Percentiles rank a stretch among this genome's conserved stretches.
These are phyloP conservation scores for Kwoniella botswanensis DNA, from an alignment of 768 basidiomycete genomes.

Conservation along the genomic window DNA sequence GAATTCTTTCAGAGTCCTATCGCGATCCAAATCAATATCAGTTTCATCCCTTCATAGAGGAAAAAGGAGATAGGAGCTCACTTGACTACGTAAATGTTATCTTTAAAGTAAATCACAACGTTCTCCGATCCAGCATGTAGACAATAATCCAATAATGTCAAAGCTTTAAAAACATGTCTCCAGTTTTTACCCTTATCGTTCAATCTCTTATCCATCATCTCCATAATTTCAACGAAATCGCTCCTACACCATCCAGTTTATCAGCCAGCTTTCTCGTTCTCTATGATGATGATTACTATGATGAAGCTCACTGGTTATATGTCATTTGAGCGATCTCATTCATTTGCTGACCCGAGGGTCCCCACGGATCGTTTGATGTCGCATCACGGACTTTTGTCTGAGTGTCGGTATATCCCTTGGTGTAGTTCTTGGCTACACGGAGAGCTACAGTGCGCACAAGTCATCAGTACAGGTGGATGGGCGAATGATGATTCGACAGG, in stretches of 20 bases:
- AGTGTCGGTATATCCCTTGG: conserved; percentile 79
- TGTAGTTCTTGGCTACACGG: conserved; percentile 92
- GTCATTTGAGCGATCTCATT: conserved; percentile 97
- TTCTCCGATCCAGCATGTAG: conserved; percentile 97
- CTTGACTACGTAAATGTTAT: conserved; percentile 97
- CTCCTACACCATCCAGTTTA: conserved; percentile 62
- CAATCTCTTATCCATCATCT: conserved; percentile 97
- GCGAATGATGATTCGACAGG: neutral
- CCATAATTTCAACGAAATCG: conserved; percentile 99
- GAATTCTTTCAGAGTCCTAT: conserved; percentile 89
- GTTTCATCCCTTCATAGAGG: neutral
- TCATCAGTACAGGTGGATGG: conserved; percentile 9
- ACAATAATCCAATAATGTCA: conserved; percentile 93
- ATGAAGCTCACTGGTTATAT: conserved; percentile 84
- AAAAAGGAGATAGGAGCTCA: too few relatives aligned
- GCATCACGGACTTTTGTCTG: conserved; percentile 96
- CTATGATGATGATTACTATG: neutral
- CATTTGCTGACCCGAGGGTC: conserved; percentile 97
- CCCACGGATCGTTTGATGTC: conserved; percentile 97
- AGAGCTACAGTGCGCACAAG: conserved; percentile 63
- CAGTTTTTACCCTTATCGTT: conserved; percentile 98
- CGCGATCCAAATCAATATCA: neutral
- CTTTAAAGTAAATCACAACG: conserved; percentile 96
- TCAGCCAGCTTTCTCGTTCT: neutral
- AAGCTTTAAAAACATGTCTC: conserved; percentile 97